A percentile compares a stretch with the other conserved stretches of the same genome.
phyloP scores from a whole-genome alignment of 106 monocot species.

The Xerophyta viscosa region DNA sequence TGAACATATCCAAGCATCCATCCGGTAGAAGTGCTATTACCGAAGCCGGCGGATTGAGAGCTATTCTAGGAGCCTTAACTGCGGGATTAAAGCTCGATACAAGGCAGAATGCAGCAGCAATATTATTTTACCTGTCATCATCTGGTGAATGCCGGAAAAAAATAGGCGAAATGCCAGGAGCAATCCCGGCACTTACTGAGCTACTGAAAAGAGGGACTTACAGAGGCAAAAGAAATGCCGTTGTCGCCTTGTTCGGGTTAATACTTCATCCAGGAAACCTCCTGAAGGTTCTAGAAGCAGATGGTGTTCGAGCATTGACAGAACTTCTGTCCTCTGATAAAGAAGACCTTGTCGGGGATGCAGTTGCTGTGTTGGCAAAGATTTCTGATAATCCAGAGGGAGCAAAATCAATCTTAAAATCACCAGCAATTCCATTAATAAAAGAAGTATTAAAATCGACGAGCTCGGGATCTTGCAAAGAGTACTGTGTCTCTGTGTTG shows the following conservation, averaged over 20 bases:
- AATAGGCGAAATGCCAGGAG: slow-evolving; percentile 48
- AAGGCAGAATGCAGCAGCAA: slow-evolving; percentile 59
- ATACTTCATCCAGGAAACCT: slow-evolving; percentile 38
- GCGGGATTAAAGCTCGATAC: slow-evolving; percentile 28
- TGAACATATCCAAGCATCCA: slow-evolving; percentile 61
- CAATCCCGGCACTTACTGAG: slow-evolving; percentile 48
- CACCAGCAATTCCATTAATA: slow-evolving; percentile 14
- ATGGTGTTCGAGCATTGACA: slow-evolving; percentile 20
- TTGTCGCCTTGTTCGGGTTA: slow-evolving; percentile 42
- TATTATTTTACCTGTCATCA: slow-evolving; percentile 69
- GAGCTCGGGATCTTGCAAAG: slow-evolving; percentile 30
- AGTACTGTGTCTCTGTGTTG: slow-evolving; percentile 45
- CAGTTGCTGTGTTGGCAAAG: slow-evolving; percentile 41
- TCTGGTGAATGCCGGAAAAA: slow-evolving; percentile 34
- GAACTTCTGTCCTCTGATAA: slow-evolving; percentile 31
- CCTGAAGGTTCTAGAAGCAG: slow-evolving; percentile 29
- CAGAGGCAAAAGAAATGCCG: slow-evolving; percentile 63
- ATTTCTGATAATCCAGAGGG: slow-evolving; percentile 51
- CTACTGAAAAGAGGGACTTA: slow-evolving; percentile 34
- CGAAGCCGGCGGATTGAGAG: slow-evolving; percentile 31
- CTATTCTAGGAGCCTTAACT: slow-evolving; percentile 29
- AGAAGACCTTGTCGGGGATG: slow-evolving; percentile 47
- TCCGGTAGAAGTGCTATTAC: slow-evolving; percentile 43
- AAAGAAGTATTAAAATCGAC: slow-evolving; percentile 37
- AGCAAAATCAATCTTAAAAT: slow-evolving; percentile 21